phyloP scores from a whole-genome alignment of 2,329 filamentous ascomycete species.

The Pseudovirgaria hyperparasitica region DNA sequence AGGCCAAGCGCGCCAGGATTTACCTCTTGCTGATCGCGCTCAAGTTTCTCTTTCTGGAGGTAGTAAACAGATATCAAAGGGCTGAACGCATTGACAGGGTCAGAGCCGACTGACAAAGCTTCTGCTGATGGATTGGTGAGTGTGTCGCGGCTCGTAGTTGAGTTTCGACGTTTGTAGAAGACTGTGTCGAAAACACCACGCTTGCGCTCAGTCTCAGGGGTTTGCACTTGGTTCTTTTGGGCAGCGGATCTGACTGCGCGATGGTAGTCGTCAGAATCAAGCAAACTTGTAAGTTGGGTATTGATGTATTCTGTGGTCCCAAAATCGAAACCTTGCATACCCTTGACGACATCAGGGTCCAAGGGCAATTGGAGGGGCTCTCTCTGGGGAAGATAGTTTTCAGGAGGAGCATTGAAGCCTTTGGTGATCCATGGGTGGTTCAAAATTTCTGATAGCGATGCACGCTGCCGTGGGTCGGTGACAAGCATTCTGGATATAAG shows the following conservation, averaged over 20 bases:
- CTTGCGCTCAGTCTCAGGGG: constrained; percentile 58
- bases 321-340: constrained; percentile 98
- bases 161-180: constrained; percentile 95
- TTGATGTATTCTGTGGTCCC: constrained; percentile 75
- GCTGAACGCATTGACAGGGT: constrained; percentile 87
- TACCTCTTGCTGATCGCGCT: constrained; percentile 53
- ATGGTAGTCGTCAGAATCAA: constrained; percentile 91
- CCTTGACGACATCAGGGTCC: constrained; percentile 70
- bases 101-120: constrained; percentile 65
- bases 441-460: constrained; percentile 84
- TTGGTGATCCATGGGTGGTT: constrained; percentile 93
- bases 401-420: constrained; percentile 72
- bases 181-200: constrained; percentile 87
- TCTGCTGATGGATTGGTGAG: constrained; percentile 74
- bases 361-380: constrained; percentile 79
- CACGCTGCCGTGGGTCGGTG: constrained; percentile 78
- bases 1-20: constrained; percentile 48
- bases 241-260: constrained; percentile 61
- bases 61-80: constrained; percentile 92
- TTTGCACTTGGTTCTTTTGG: constrained; percentile 47
- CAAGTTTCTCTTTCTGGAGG: constrained; percentile 86
- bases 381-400: constrained; percentile 74
- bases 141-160: constrained; percentile 77
- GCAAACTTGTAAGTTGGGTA: constrained; percentile 66
- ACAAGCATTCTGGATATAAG: constrained; percentile 92